Conservation (phyloP, 2,329 filamentous ascomycete genomes). For the Pestalotiopsis sp. region DNA sequence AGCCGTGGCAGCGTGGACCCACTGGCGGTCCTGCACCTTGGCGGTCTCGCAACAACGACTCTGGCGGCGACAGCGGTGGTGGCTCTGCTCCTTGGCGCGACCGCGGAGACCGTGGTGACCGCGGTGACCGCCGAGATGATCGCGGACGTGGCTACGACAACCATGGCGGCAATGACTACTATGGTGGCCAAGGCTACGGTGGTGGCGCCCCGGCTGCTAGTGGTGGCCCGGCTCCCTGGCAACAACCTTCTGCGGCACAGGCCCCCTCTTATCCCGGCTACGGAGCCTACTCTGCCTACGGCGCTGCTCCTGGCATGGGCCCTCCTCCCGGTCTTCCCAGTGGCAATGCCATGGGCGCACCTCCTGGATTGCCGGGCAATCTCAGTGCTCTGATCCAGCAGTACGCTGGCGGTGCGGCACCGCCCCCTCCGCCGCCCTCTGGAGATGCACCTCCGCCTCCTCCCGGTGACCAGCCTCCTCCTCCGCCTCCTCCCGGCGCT, state of each 20-base stretch:
- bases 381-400: conserved; percentile 70
- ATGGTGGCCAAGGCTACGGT: conserved; percentile 45
- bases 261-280: conserved; percentile 62
- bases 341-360: conserved; percentile 52
- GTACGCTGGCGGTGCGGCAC: conserved; percentile 54
- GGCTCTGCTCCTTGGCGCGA: conserved; percentile 38
- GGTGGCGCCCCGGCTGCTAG: conserved; percentile 21
- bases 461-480: conserved; percentile 61
- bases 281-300: conserved; percentile 50
- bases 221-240: conserved; percentile 57
- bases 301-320: conserved; percentile 56
- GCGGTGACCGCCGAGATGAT: conserved; percentile 52
- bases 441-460: conserved; percentile 63
- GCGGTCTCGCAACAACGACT: conserved; percentile 60
- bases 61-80: conserved; percentile 42
- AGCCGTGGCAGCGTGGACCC: conserved; percentile 87
- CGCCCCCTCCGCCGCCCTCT: conserved; percentile 62
- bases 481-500: conserved; percentile 61
- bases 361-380: conserved; percentile 57
- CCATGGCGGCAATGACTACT: conserved; percentile 48
- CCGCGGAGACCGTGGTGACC: conserved; percentile 43
- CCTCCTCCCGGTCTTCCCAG: conserved; percentile 48
- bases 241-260: conserved; percentile 54
- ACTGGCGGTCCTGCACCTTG: conserved; percentile 85
- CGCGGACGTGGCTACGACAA: conserved; percentile 44